Evolutionary conservation across 2,329 filamentous ascomycete genomes (phyloP).

Genomic region (Septoria linicola): DNA sequence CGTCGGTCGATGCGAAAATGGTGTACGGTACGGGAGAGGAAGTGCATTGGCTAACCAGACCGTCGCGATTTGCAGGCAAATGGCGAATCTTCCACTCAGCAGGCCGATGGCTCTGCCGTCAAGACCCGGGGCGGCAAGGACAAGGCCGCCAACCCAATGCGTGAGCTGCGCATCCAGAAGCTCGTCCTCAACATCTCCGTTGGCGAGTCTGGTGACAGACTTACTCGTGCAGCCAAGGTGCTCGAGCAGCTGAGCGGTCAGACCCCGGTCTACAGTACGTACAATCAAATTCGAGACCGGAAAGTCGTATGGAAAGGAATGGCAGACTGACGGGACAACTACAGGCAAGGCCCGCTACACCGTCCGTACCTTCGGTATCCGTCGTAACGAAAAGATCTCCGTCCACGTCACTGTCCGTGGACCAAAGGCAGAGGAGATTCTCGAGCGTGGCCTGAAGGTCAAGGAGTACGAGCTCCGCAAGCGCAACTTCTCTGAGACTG

Average conservation of each 20-base stretch:
- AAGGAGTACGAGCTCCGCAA: slow-evolving; percentile 99
- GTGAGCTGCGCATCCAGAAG: slow-evolving; percentile 99
- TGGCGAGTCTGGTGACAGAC: slow-evolving; percentile 99
- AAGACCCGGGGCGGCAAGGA: slow-evolving; percentile 45
- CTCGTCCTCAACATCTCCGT: slow-evolving; percentile 99
- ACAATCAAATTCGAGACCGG: slow-evolving; percentile 4
- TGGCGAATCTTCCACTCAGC: slow-evolving; percentile 33
- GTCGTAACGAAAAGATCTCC: slow-evolving; percentile 99
- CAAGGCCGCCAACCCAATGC: slow-evolving; percentile 97
- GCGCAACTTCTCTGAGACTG: slow-evolving; percentile 99
- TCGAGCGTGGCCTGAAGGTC: slow-evolving; percentile 99
- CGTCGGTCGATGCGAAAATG: slow-evolving; percentile 14
- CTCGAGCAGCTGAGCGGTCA: slow-evolving; percentile 99
- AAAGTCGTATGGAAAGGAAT: not conserved
- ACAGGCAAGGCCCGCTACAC: slow-evolving; percentile 99
- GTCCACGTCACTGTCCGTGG: slow-evolving; percentile 99
- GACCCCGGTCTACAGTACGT: slow-evolving; percentile 97
- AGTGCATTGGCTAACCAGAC: slow-evolving; percentile 18
- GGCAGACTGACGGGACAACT: slow-evolving; percentile 12
- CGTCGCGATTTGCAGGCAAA: slow-evolving; percentile 26
- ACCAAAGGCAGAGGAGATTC: slow-evolving; percentile 98
- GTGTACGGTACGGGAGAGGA: slow-evolving; percentile 19
- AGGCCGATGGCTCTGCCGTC: slow-evolving; percentile 35
- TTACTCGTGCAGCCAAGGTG: slow-evolving; percentile 99
- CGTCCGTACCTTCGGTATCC: slow-evolving; percentile 99